These are phyloP conservation scores for Fraxinus platypoda DNA, from an alignment of 305 asterid genomes.

Conservation along the genomic window DNA sequence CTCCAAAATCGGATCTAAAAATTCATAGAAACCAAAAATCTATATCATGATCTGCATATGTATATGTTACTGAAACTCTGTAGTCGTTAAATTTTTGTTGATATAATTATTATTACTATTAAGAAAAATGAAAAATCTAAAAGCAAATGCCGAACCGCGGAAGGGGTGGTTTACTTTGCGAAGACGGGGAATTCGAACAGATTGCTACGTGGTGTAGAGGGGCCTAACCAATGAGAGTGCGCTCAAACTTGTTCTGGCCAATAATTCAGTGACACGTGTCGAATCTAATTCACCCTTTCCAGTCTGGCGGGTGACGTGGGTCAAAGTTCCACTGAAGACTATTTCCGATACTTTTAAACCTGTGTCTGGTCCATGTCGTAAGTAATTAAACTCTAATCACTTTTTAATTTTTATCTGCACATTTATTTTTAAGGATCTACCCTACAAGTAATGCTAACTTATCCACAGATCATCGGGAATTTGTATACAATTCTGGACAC, in stretches of 20 bases:
- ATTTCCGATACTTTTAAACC: background rate
- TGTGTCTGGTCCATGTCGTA: background rate
- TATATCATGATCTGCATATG: background rate
- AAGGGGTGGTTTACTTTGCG: slow-evolving; percentile 27
- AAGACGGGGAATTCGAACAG: slow-evolving; percentile 16
- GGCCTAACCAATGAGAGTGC: slow-evolving; percentile 58
- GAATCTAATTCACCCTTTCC: background rate
- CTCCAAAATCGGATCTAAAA: slow-evolving; percentile 34
- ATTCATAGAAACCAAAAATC: background rate
- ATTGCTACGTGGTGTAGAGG: slow-evolving; percentile 49
- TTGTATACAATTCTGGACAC: background rate
- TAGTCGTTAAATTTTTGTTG: background rate
- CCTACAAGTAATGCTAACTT: background rate
- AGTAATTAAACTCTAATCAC: background rate
- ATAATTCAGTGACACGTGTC: slow-evolving; percentile 28
- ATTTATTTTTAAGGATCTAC: background rate
- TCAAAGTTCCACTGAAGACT: background rate
- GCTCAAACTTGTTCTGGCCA: slow-evolving; percentile 26
- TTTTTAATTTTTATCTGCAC: background rate
- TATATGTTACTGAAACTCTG: slow-evolving; percentile 1
- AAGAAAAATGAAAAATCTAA: background rate
- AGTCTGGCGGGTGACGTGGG: background rate
- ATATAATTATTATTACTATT: slow-evolving; percentile 8
- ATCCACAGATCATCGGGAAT: background rate
- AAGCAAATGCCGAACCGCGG: slow-evolving; percentile 23